Evolutionary conservation across 164 flowering plant genomes (phyloP), one percentile per base, ranked within the genome.

Genomic region (Stephania japonica): DNA sequence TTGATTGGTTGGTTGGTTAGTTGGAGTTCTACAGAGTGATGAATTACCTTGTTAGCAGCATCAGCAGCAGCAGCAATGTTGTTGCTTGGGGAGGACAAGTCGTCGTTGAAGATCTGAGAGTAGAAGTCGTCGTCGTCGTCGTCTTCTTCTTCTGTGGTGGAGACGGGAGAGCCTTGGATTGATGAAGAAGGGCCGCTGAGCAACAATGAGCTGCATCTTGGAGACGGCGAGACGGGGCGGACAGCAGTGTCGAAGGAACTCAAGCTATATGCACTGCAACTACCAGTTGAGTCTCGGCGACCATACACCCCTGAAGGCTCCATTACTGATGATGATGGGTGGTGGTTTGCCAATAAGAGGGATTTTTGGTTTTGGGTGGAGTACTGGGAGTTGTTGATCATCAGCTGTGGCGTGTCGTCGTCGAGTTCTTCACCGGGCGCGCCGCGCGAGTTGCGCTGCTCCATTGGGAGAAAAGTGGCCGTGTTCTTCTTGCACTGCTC

Each of bases 181-280:
- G 42, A 70, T 70, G 61, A 11, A 16, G 38, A 44, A 7, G 25
- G 10, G 50, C 50, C 42, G 43, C 14, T 19, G 72, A 62, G 42
- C 42, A 41, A 19, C 50, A 23, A 12, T 8, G 67, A 12, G 70
- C 78, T 75, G 71, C 76, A 75, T 18, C 44, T 50, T n/a, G 78
- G 81, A 6, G 81, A 75, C 32, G 81, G 81, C 18, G 81, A 72
- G 42, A 62, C 32, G 5, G 75, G 75, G 32, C 65, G 44, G 11
- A 25, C 42, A 42, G 71, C 65, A 44, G 38, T 32, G 38, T 26
- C 3, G 43, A 74, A 61, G 14, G 77, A 71, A 27, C 12, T 71
- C 75, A 68, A 61, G 68, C 75, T 71, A 77, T 75, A 74, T 1
- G 69, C 26, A 1, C 59, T 53, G 32, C 67, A 26, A 32, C 75